Evolutionary conservation across 306 rosid genomes (phyloP).

Genomic region (Pterocarpus santalinus): DNA sequence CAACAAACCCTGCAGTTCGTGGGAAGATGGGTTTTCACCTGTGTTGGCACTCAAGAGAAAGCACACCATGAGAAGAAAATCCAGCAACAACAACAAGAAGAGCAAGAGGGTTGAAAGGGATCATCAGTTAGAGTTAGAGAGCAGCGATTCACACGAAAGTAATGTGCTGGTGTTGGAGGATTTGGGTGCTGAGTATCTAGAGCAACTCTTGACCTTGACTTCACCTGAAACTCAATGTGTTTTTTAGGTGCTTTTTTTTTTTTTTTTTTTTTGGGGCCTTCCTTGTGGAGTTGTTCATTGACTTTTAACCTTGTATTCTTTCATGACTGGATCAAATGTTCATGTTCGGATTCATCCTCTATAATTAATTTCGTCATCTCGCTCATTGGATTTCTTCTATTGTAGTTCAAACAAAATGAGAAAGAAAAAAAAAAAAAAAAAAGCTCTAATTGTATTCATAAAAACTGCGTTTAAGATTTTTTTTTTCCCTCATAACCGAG

Average conservation of each 20-base stretch:
- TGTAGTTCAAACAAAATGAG: no score
- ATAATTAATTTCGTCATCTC: no score
- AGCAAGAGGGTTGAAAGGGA: not conserved
- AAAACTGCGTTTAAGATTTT: no score
- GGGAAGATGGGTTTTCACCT: slow-evolving; percentile 64
- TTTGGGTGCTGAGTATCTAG: slow-evolving; percentile 77
- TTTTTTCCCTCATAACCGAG: no score
- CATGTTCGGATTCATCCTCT: no score
- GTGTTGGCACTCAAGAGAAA: slow-evolving; percentile 73
- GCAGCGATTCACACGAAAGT: not conserved
- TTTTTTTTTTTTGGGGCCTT: not conserved
- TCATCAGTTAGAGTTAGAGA: not conserved
- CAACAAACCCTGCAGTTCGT: not conserved
- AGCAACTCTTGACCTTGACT: slow-evolving; percentile 65
- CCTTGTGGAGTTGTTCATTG: not conserved
- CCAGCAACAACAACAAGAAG: slow-evolving; percentile 31
- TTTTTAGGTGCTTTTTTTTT: not conserved
- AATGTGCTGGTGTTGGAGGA: slow-evolving; percentile 66
- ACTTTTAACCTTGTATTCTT: no score
- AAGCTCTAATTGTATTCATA: no score
- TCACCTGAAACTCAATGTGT: not conserved
- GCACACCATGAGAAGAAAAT: slow-evolving; percentile 47
- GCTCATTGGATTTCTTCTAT: no score
- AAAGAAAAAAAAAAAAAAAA: no score
- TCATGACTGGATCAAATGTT: no score